These are phyloP conservation scores for Triangularia setosa DNA, from an alignment of 2,329 filamentous ascomycete species.

Conservation along the genomic window DNA sequence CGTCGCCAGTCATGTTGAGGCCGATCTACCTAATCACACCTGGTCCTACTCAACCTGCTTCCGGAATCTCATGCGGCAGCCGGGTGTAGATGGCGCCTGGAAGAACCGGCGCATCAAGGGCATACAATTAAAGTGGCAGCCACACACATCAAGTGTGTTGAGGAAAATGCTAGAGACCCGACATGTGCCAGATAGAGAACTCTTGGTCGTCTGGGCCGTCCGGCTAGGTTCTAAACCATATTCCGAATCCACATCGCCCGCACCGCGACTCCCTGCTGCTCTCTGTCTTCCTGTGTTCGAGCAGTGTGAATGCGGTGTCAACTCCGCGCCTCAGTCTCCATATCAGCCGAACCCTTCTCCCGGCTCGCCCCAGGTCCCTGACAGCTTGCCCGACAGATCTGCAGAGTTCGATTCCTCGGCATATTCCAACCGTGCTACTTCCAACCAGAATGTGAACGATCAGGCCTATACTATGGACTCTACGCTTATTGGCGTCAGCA, in stretches of 20 bases:
- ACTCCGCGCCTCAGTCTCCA: not conserved
- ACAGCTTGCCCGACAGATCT: not conserved
- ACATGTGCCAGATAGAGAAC: slow-evolving; percentile 38
- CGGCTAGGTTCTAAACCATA: slow-evolving; percentile 11
- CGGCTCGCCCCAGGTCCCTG: not conserved
- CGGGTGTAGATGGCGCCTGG: slow-evolving; percentile 33
- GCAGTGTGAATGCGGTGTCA: not conserved
- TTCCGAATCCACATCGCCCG: slow-evolving; percentile 8
- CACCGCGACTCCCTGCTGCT: slow-evolving; percentile 10
- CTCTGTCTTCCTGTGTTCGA: slow-evolving; percentile 9
- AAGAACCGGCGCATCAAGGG: slow-evolving; percentile 32
- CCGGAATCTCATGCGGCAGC: slow-evolving; percentile 43
- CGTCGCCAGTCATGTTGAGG: slow-evolving; percentile 46
- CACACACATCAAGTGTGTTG: slow-evolving; percentile 39
- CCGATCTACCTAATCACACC: slow-evolving; percentile 34
- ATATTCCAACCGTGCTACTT: not conserved
- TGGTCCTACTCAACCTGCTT: slow-evolving; percentile 45
- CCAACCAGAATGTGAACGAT: not conserved
- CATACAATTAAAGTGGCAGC: slow-evolving; percentile 38
- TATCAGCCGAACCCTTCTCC: not conserved
- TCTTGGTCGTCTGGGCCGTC: slow-evolving; percentile 14
- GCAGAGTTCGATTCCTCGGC: not conserved
- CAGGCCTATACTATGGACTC: not conserved
- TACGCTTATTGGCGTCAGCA: not conserved
- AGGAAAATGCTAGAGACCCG: slow-evolving; percentile 44